Conservation (phyloP, 2,329 filamentous ascomycete species). For the Aureobasidium uvarum region DNA sequence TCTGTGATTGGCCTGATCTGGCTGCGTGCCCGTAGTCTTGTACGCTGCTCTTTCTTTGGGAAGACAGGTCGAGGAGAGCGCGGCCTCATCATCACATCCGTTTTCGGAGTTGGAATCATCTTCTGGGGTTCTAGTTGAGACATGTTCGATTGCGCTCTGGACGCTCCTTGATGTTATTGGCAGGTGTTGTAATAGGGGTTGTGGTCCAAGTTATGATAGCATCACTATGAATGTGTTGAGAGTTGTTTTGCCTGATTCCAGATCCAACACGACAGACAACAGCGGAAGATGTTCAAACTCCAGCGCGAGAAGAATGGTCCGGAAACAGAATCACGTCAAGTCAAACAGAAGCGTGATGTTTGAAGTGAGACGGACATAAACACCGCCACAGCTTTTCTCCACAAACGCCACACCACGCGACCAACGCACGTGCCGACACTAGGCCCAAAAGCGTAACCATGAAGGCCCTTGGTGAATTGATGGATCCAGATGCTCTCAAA, state of each 20-base stretch:
- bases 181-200: background rate
- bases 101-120: background rate
- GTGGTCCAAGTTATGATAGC: background rate
- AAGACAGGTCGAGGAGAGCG: background rate
- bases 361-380: background rate
- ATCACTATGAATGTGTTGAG: background rate
- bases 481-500: background rate
- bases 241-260: background rate
- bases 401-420: background rate
- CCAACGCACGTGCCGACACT: background rate
- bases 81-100: background rate
- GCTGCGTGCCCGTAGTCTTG: background rate
- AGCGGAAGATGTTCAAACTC: background rate
- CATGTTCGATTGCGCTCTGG: background rate
- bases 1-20: background rate
- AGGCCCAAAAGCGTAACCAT: conserved; percentile 1
- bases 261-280: background rate
- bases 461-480: background rate
- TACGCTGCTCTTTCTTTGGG: background rate
- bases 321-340: background rate
- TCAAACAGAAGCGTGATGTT: background rate
- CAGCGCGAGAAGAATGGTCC: background rate
- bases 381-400: background rate
- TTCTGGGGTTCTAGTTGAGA: background rate
- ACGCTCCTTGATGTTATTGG: background rate